Conservation (phyloP, 2,329 filamentous ascomycete species). For the Verticillium albo-atrum region DNA sequence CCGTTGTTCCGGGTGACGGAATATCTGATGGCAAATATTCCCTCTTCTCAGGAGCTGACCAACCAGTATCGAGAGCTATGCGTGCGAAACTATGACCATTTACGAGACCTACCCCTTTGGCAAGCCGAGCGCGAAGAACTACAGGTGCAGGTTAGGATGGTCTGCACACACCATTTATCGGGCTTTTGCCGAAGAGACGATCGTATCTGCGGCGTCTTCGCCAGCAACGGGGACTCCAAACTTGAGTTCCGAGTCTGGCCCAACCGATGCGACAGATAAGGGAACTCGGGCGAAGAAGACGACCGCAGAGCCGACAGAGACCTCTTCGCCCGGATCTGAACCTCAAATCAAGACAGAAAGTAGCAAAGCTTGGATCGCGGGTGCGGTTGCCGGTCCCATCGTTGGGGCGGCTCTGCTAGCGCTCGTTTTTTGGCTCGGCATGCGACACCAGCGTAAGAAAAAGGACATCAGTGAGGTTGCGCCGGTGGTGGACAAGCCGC, state of each 20-base stretch:
- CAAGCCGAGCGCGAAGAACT: background rate
- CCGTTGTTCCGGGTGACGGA: too few relatives aligned
- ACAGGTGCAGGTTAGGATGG: background rate
- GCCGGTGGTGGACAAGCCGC: background rate
- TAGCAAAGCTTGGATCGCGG: background rate
- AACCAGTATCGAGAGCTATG: background rate
- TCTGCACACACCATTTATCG: background rate
- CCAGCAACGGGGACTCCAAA: background rate
- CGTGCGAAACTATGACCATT: background rate
- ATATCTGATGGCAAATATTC: too few relatives aligned
- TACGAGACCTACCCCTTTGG: background rate
- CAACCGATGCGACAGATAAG: background rate
- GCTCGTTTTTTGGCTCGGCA: background rate
- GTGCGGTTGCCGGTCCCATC: background rate
- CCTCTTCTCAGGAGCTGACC: too few relatives aligned
- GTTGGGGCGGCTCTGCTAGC: background rate
- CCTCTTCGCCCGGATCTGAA: background rate
- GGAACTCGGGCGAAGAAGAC: background rate
- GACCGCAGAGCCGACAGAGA: background rate
- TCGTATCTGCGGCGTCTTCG: background rate
- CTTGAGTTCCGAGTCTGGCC: background rate
- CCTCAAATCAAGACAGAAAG: background rate
- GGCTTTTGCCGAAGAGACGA: background rate
- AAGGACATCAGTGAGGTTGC: background rate
- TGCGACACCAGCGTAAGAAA: background rate